These are phyloP conservation scores for Clathrus columnatus DNA, from an alignment of 768 basidiomycete species.

Conservation along the genomic window DNA sequence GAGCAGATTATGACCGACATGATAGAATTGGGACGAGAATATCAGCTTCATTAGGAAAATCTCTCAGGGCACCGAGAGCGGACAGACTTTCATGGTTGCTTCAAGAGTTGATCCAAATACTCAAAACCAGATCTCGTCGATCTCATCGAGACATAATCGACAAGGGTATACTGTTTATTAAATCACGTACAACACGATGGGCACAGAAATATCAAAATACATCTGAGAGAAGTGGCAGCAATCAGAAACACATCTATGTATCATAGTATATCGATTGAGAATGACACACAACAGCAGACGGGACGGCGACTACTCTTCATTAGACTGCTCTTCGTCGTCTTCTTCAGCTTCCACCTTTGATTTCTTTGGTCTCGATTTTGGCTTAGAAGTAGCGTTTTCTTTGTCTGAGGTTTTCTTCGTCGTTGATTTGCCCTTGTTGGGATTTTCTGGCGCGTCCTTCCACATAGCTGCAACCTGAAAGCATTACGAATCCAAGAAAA, in stretches of 20 bases:
- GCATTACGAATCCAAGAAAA: background rate
- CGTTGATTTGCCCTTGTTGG: conserved; percentile 37
- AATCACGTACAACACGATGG: background rate
- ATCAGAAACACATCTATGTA: background rate
- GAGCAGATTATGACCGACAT: no score
- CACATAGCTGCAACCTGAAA: conserved; percentile 47
- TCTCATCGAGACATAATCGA: background rate
- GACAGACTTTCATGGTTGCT: no score
- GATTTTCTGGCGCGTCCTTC: conserved; percentile 55
- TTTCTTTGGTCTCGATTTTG: conserved; percentile 25
- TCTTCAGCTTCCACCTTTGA: conserved; percentile 9
- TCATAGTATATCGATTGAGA: background rate
- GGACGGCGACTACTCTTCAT: background rate
- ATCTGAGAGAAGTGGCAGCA: background rate
- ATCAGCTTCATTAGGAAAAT: no score
- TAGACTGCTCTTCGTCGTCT: conserved; percentile 1
- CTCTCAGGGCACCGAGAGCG: no score
- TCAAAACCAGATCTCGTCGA: no score
- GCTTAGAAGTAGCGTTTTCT: conserved; percentile 36
- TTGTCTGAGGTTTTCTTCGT: conserved; percentile 21
- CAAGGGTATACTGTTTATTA: background rate
- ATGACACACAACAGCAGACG: background rate
- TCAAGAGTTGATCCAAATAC: no score
- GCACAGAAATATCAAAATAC: background rate
- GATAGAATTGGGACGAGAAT: no score